phyloP scores from a whole-genome alignment of 2,329 filamentous ascomycete species.

The Colletotrichum sp. region DNA sequence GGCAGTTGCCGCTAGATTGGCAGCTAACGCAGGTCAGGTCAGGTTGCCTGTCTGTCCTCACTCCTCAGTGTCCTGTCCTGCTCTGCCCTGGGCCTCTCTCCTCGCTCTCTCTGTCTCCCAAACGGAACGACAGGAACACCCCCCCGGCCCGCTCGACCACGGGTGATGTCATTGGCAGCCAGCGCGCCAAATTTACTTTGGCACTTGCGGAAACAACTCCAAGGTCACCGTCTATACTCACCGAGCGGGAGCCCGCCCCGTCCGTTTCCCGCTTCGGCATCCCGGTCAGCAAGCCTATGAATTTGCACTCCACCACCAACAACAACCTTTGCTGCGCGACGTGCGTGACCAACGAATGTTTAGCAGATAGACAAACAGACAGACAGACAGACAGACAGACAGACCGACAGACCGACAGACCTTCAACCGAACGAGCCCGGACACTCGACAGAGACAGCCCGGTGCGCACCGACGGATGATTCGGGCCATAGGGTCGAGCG shows the following conservation, averaged over 20 bases:
- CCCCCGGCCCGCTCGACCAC: not conserved
- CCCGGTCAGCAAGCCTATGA: not conserved
- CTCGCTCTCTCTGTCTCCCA: not conserved
- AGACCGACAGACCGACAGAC: not conserved
- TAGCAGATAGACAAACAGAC: not conserved
- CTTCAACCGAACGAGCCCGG: not conserved
- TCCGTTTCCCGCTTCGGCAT: not conserved
- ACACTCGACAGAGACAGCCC: not conserved
- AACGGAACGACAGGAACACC: not conserved
- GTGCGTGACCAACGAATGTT: not conserved
- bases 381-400: not conserved
- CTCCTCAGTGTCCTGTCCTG: too few species aligned
- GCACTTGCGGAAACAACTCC: not conserved
- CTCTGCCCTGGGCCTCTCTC: not conserved
- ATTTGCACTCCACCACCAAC: not conserved
- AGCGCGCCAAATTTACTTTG: not conserved
- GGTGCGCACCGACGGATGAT: not conserved
- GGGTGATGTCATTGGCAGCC: slow-evolving; percentile 7
- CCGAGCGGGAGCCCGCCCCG: not conserved
- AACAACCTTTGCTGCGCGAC: not conserved
- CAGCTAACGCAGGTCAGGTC: not conserved
- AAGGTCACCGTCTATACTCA: slow-evolving; percentile 3
- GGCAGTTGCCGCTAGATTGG: not conserved
- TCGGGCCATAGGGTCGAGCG: not conserved
- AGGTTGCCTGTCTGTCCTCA: not conserved